Base-by-base conservation (phyloP, 2,329 filamentous ascomycete species). In the Xylariaceae sp. region DNA sequence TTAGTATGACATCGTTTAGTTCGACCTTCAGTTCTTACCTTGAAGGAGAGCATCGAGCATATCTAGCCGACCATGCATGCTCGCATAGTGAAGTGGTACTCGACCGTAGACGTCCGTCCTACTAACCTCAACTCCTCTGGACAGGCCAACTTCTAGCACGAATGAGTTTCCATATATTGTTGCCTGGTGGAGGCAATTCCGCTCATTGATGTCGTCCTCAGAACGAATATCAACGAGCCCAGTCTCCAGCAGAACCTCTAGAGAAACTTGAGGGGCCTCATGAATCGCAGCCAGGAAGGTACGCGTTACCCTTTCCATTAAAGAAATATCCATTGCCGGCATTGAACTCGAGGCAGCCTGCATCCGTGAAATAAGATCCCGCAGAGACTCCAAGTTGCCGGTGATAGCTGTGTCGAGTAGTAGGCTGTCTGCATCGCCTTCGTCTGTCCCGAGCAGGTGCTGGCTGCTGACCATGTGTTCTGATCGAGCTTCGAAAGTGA, bases 201-300 rank as follows among this genome's bases (percentile, higher is more conserved):
- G 85, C 76, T 97, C 93, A 67, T 98, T 99, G 73, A 99, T 98
- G 67, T 97, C 93, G 71, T 99, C 95, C 67, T 96, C 91, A 0
- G 92, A 95, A 67, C 91, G 87, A n/a, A 97, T 82, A 71, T 98
- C 89, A 32, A 99, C 90, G 20, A 95, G 77, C 0, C 86, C 85
- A 2, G 93, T 96, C 47, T 90, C 86, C 21, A 97, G 79, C 21
- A 99, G 82, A 5, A 91, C 78, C 56, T 86, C 83, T 19, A 98
- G 79, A 7, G 93, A 88, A 23, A 89, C 84, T 61, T 89, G 83
- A 0, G 92, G 88, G 2, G 89, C 93, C 66, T 96, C 91, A 62
- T 91, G 89, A 64, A 97, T 90, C 4, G 92, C 92, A 46, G 91
- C 89, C 46, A 99, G 80, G 72, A 99, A 99, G 0, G 91, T 93